Conservation (phyloP, 306 rosid genomes). For the Castanospermum australe region DNA sequence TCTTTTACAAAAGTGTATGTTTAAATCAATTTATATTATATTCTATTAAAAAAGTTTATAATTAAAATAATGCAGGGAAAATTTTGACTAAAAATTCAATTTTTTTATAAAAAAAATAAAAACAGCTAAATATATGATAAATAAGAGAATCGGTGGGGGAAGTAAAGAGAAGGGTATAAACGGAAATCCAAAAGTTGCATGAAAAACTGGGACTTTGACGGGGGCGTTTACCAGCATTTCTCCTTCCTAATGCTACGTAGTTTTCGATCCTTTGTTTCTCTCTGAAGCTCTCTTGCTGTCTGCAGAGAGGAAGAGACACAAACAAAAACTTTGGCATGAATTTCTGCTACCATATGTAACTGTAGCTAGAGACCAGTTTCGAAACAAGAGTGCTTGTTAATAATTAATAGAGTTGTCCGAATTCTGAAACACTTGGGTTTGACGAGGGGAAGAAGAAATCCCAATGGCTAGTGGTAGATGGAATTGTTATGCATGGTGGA, state of each 20-base stretch:
- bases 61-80: too few relatives aligned
- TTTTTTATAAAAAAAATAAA: too few relatives aligned
- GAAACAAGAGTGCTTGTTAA: neutral
- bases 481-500: conserved; percentile 19
- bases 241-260: neutral
- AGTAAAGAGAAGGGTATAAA: conserved; percentile 32
- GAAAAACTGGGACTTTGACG: too few relatives aligned
- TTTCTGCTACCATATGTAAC: conserved; percentile 15
- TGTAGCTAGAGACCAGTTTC: neutral
- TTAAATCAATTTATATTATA: too few relatives aligned
- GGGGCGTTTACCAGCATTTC: conserved; percentile 37
- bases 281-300: neutral
- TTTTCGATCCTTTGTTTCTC: neutral
- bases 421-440: neutral
- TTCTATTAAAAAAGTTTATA: too few relatives aligned
- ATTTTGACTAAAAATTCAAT: too few relatives aligned
- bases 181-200: conserved; percentile 64
- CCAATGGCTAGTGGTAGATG: conserved; percentile 14
- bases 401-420: neutral
- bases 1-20: too few relatives aligned
- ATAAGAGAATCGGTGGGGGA: neutral
- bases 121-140: too few relatives aligned
- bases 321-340: neutral
- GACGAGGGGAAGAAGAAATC: neutral
- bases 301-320: neutral